phyloP scores from a whole-genome alignment of 768 basidiomycete species.

The Suillus placidus region DNA sequence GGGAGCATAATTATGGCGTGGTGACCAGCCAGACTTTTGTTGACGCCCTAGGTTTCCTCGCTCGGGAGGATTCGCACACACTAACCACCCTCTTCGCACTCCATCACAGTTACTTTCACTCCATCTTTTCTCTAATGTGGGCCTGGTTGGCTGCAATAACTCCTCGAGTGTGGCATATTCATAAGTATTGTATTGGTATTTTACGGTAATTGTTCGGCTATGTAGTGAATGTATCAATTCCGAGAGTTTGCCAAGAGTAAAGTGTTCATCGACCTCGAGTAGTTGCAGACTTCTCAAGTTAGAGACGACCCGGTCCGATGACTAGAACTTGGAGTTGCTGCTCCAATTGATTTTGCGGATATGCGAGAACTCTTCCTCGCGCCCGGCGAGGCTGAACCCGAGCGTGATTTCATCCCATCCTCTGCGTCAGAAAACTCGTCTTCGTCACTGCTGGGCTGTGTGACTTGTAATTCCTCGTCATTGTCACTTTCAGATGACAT shows the following conservation, averaged over 20 bases:
- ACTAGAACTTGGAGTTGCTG: neutral
- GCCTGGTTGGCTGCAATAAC: neutral
- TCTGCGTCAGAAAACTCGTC: slow-evolving; percentile 17
- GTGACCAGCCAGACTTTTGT: neutral
- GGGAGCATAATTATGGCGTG: neutral
- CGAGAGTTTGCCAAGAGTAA: neutral
- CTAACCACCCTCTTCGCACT: neutral
- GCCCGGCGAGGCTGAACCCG: neutral
- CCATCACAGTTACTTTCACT: neutral
- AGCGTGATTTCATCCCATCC: neutral
- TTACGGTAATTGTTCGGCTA: neutral
- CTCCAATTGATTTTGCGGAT: neutral
- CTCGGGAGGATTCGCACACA: neutral
- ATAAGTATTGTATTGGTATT: neutral
- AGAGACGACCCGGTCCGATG: neutral
- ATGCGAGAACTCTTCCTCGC: neutral
- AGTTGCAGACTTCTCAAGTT: neutral
- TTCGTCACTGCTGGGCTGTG: neutral
- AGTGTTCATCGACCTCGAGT: neutral
- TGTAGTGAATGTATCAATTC: neutral
- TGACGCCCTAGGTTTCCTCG: too few species aligned
- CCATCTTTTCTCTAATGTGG: neutral
- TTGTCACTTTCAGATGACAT: slow-evolving; percentile 6
- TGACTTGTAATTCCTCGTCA: neutral
- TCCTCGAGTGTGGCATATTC: too few species aligned